Percentiles rank a stretch among this genome's conserved stretches.
Evolutionary conservation across 768 basidiomycete species (phyloP).

Genomic region (Pholiota conissans): DNA sequence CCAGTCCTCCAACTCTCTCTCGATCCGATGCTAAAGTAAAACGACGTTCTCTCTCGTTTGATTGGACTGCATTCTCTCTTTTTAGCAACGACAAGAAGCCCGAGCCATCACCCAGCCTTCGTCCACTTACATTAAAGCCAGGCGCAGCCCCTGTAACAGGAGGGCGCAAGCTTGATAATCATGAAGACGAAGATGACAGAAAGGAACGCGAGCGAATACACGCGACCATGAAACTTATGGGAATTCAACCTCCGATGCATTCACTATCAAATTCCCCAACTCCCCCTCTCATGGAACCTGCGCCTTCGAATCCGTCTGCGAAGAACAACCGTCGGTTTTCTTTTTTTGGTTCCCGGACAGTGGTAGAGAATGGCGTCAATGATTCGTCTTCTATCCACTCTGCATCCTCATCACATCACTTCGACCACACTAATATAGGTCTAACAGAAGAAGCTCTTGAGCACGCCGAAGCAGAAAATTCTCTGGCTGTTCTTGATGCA

Average conservation of each 20-base stretch:
- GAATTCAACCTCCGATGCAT: constrained; percentile 68
- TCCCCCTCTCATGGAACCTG: constrained; percentile 27
- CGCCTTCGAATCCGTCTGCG: constrained; percentile 28
- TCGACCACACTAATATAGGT: constrained; percentile 32
- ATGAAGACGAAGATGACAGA: constrained; percentile 91
- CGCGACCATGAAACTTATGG: constrained; percentile 94
- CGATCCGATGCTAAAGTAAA: constrained; percentile 43
- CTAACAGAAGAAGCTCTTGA: constrained; percentile 77
- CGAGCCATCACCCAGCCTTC: constrained; percentile 49
- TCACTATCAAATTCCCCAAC: constrained; percentile 34
- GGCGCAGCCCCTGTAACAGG: constrained; percentile 54
- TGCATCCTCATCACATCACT: constrained; percentile 32
- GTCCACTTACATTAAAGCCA: constrained; percentile 74
- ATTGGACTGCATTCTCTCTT: constrained; percentile 79
- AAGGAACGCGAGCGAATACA: constrained; percentile 84
- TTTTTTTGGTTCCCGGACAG: constrained; percentile 59
- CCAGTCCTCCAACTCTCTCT: constrained; percentile 13
- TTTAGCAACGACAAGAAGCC: constrained; percentile 70
- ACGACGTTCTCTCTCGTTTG: constrained; percentile 80
- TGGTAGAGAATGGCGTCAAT: constrained; percentile 27
- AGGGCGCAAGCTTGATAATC: constrained; percentile 80
- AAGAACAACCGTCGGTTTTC: constrained; percentile 58
- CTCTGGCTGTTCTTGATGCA: constrained; percentile 76
- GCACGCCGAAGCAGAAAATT: constrained; percentile 76
- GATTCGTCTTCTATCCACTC: constrained; percentile 53